Base-by-base conservation (phyloP, 2,329 filamentous ascomycete genomes). In the Phaeomoniella chlamydospora region DNA sequence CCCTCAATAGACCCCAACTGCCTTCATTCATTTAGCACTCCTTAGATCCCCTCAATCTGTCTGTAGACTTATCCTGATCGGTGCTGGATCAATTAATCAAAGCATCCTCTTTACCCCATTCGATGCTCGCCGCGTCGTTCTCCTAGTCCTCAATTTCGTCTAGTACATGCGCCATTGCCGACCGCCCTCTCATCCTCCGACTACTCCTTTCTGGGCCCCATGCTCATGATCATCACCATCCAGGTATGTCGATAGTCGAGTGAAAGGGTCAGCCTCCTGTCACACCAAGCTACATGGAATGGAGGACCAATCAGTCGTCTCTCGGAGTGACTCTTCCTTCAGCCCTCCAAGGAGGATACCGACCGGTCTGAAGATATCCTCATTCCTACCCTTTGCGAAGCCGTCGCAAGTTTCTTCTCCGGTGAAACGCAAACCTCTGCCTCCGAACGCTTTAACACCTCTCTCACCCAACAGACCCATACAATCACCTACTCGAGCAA, bases 391-490 rank as follows among this genome's bases (percentile, higher is more conserved):
- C 18, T 36, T 36, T 22, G 15, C 13, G 14, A 36, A 36, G 19
- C 34, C 29, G 15, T 18, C 34, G 12, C 12, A 34, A 18, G 16
- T 57, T 29, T 55, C 56, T 30, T 55, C 57, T 44, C 57, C 60
- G 41, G 57, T 71, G 40, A 62, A 62, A 45, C 61, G 68, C 45
- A 72, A 72, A 51, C 68, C 70, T 46, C 53, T 74, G 42, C 70
- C 69, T 41, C 54, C 58, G 40, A 62, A 61, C 55, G 57, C 59
- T 42, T 64, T 66, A 35, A 61, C 67, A 43, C 52, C 37, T 44
- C 47, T 36, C 35, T 36, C 46, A 37, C 45, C 42, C 46, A 48
- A 46, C 43, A 43, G 39, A 40, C 43, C 49, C 33, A 39, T 19
- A 4, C 33, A 40, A 33, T 41, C 44, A 18, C 18, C 18, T 9